These are phyloP conservation scores for Micromonas pusilla DNA, from an alignment of 139 green algal species.

Conservation along the genomic window DNA sequence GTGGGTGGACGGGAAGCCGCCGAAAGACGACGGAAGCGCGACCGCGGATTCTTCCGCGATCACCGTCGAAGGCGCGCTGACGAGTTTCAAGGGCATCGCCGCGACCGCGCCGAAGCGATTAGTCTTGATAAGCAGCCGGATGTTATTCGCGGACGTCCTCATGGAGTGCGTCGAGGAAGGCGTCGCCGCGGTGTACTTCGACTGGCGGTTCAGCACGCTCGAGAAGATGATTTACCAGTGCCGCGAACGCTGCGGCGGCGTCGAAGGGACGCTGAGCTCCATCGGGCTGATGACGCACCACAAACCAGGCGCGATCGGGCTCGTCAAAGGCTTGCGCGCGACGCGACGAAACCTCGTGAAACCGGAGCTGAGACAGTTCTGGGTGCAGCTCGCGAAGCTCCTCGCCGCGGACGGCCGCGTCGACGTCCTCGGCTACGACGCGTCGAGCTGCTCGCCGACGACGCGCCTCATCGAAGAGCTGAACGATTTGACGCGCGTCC, in stretches of 20 bases:
- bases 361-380: conserved; percentile 15
- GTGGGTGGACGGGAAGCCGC: background rate
- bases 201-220: conserved; percentile 5
- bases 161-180: background rate
- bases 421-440: conserved; percentile 7
- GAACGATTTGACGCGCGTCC: background rate
- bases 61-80: no score
- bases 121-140: background rate
- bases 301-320: conserved; percentile 6
- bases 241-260: background rate
- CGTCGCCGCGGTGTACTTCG: conserved; percentile 9
- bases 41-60: no score
- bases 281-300: conserved; percentile 13
- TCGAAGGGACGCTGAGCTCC: background rate
- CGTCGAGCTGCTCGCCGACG: background rate
- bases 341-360: conserved; percentile 6
- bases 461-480: conserved; percentile 2
- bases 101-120: background rate
- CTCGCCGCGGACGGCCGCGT: background rate
- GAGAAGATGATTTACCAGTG: conserved; percentile 6
- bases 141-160: background rate
- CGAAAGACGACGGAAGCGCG: no score
- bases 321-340: conserved; percentile 17
- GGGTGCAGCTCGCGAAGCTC: background rate
- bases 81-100: background rate